Conservation (phyloP, 495 filamentous ascomycete species). For the Immersiella caudata region DNA sequence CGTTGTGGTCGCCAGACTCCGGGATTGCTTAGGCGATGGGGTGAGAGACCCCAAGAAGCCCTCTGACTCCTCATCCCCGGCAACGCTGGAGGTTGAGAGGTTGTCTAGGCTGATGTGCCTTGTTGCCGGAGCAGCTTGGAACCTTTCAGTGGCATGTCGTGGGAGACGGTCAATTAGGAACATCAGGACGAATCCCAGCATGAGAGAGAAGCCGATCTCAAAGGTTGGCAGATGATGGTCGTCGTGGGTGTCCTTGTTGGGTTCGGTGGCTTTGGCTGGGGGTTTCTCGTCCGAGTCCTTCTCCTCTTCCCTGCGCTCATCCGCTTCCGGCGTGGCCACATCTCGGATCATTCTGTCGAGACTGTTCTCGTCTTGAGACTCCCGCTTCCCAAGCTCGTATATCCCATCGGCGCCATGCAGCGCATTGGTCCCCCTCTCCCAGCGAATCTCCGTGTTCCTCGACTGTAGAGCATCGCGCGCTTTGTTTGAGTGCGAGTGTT, state of each 20-base stretch:
- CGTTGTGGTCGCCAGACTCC: slow-evolving; percentile 74
- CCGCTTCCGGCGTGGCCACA: not conserved
- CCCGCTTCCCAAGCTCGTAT: slow-evolving; percentile 1
- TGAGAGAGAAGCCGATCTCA: slow-evolving; percentile 79
- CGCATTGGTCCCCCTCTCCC: slow-evolving; percentile 23
- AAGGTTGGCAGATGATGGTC: slow-evolving; percentile 54
- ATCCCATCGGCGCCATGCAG: not conserved
- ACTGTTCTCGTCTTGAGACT: not conserved
- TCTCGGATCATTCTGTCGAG: slow-evolving; percentile 1
- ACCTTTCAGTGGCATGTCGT: slow-evolving; percentile 61
- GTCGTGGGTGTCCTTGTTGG: slow-evolving; percentile 26
- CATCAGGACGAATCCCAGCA: slow-evolving; percentile 93
- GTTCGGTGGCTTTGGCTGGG: slow-evolving; percentile 2
- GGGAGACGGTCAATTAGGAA: slow-evolving; percentile 92
- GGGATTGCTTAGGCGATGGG: slow-evolving; percentile 53
- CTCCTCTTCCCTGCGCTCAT: slow-evolving; percentile 2
- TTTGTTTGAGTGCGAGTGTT: slow-evolving; percentile 50
- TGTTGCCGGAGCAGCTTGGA: slow-evolving; percentile 55
- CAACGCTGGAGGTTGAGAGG: slow-evolving; percentile 55
- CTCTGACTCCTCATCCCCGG: slow-evolving; percentile 50
- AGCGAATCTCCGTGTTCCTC: slow-evolving; percentile 26
- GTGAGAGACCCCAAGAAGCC: slow-evolving; percentile 55
- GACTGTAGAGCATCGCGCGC: slow-evolving; percentile 19
- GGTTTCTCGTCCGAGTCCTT: slow-evolving; percentile 13
- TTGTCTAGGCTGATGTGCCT: slow-evolving; percentile 81